phyloP scores from a whole-genome alignment of 2,329 filamentous ascomycete genomes.

The Trichoderma sp. region DNA sequence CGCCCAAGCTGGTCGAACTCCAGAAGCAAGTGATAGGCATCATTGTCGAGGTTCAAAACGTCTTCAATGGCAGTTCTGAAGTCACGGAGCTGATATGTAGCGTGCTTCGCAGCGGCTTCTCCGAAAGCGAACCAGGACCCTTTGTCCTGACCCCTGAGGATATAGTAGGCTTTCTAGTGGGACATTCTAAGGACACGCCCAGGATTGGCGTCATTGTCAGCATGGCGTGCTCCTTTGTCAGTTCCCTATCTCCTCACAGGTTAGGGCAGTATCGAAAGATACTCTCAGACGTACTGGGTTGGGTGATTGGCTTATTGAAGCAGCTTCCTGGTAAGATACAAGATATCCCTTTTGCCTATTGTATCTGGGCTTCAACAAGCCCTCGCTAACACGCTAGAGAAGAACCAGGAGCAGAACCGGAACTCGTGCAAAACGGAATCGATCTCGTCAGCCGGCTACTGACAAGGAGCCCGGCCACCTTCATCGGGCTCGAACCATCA shows the following conservation, averaged over 20 bases:
- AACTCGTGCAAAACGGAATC: constrained; percentile 72
- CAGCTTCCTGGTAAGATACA: constrained; percentile 57
- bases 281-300: constrained; percentile 58
- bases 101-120: constrained; percentile 73
- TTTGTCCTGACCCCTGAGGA: constrained; percentile 72
- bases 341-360: not conserved
- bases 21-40: constrained; percentile 53
- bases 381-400: constrained; percentile 42
- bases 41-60: constrained; percentile 49
- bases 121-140: constrained; percentile 71
- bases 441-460: constrained; percentile 70
- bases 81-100: constrained; percentile 72
- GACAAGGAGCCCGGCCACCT: constrained; percentile 60
- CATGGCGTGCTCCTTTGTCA: constrained; percentile 71
- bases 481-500: constrained; percentile 60
- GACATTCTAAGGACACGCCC: constrained; percentile 61
- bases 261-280: constrained; percentile 50
- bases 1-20: constrained; percentile 36
- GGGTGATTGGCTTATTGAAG: constrained; percentile 64
- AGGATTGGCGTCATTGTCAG: constrained; percentile 70
- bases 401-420: constrained; percentile 69
- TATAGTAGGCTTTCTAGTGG: constrained; percentile 67
- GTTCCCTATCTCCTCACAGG: constrained; percentile 55
- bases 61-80: constrained; percentile 64
- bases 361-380: not conserved